phyloP scores from a whole-genome alignment of 257 asterid species.

The Knoxia roxburghii region DNA sequence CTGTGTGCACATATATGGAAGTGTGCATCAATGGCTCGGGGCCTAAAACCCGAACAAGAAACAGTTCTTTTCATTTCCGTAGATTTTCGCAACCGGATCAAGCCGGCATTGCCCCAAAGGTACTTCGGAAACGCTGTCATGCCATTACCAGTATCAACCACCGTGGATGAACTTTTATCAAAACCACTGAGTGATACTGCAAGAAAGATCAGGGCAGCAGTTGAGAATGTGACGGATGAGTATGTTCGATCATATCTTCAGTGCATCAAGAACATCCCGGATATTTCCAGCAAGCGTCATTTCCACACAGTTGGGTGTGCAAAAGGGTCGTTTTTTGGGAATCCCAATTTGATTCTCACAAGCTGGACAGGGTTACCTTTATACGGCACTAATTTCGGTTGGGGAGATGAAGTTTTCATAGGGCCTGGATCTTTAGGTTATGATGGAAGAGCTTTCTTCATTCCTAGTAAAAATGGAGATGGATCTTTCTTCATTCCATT shows the following conservation, averaged over 20 bases:
- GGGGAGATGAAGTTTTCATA: conserved; percentile 25
- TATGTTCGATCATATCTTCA: conserved; percentile 14
- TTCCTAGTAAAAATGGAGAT: conserved; percentile 9
- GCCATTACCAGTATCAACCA: conserved; percentile 7
- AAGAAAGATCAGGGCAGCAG: conserved; percentile 15
- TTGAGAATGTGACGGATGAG: conserved; percentile 14
- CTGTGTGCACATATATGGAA: conserved; percentile 29
- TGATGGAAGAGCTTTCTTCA: conserved; percentile 19
- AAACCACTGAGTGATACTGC: conserved; percentile 17
- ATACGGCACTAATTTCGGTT: conserved; percentile 20
- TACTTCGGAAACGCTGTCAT: conserved; percentile 27
- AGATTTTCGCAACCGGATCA: conserved; percentile 10
- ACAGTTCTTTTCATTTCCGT: conserved; percentile 6
- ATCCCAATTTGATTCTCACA: conserved; percentile 22
- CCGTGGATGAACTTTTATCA: conserved; percentile 7
- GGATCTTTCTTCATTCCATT: conserved; percentile 19
- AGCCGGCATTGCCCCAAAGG: conserved; percentile 21
- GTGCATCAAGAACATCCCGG: conserved; percentile 2
- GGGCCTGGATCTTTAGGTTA: conserved; percentile 25
- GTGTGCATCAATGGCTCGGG: conserved; percentile 21
- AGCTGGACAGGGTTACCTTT: conserved; percentile 22
- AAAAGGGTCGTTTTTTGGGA: conserved; percentile 18
- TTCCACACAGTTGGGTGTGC: conserved; percentile 16
- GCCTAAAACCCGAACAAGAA: conserved; percentile 16
- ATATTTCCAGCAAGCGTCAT: conserved; percentile 8